Conservation (phyloP, 352 stramenopile genomes). For the Globisporangium okanoganense region DNA sequence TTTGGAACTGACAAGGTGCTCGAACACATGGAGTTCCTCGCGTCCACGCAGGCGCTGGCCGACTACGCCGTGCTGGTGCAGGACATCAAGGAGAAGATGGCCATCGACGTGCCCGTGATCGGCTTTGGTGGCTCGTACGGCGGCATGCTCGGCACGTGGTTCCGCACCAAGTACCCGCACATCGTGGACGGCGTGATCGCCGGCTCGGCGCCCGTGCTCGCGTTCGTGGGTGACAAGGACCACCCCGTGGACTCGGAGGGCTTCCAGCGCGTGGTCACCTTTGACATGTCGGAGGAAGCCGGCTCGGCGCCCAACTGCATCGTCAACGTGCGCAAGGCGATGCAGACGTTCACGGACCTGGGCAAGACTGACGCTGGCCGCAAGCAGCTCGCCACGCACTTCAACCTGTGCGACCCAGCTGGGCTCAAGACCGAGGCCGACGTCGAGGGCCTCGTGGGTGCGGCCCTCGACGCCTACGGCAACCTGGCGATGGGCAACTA, state of each 20-base stretch:
- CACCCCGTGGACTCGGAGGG: slow-evolving; percentile 35
- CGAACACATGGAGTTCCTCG: slow-evolving; percentile 71
- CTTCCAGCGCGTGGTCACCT: slow-evolving; percentile 40
- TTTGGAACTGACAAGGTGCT: slow-evolving; percentile 37
- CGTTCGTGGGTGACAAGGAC: slow-evolving; percentile 34
- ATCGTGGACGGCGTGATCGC: slow-evolving; percentile 64
- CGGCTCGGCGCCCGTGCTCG: slow-evolving; percentile 55
- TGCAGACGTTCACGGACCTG: slow-evolving; percentile 81
- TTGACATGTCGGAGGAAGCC: slow-evolving; percentile 33
- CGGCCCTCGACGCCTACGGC: slow-evolving; percentile 21
- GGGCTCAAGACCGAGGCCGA: background rate
- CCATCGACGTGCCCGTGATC: slow-evolving; percentile 60
- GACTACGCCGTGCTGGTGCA: slow-evolving; percentile 67
- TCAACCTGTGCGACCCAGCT: slow-evolving; percentile 29
- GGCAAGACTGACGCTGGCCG: slow-evolving; percentile 14
- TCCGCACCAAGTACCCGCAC: slow-evolving; percentile 73
- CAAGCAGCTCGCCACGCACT: slow-evolving; percentile 18
- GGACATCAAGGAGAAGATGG: slow-evolving; percentile 46
- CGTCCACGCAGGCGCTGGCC: slow-evolving; percentile 76
- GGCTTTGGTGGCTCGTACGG: slow-evolving; percentile 78
- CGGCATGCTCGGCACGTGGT: slow-evolving; percentile 69
- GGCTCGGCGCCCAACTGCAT: slow-evolving; percentile 34
- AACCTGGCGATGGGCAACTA: slow-evolving; percentile 45
- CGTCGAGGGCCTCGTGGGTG: too few relatives aligned
- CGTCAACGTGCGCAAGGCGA: slow-evolving; percentile 69